Conservation (phyloP, 164 flowering plant species). For the grape (Vitis vinifera) region ASM3070453v1 NC_081813.1:23436001-23436500, state of each 20-base stretch:
- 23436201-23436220: slow-evolving; percentile 54
- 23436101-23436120: slow-evolving; percentile 37
- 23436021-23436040: background rate
- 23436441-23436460: slow-evolving; percentile 19
- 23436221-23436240: slow-evolving; percentile 39
- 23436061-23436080: slow-evolving; percentile 60
- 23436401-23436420: slow-evolving; percentile 36
- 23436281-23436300: background rate
- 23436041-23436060: slow-evolving; percentile 37
- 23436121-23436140: slow-evolving; percentile 35
- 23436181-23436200: slow-evolving; percentile 52
- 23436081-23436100: slow-evolving; percentile 53
- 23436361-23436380: slow-evolving; percentile 39
- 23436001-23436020: no score
- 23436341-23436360: slow-evolving; percentile 25
- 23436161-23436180: slow-evolving; percentile 39
- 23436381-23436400: slow-evolving; percentile 45
- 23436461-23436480: background rate
- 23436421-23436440: slow-evolving; percentile 43
- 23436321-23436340: slow-evolving; percentile 37
- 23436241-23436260: background rate
- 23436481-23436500: no score
- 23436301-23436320: slow-evolving; percentile 52
- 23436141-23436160: slow-evolving; percentile 40
- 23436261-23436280: background rate